Evolutionary conservation across 805 yeast genomes (phyloP).

Genomic region (Kregervanrija delftensis): DNA sequence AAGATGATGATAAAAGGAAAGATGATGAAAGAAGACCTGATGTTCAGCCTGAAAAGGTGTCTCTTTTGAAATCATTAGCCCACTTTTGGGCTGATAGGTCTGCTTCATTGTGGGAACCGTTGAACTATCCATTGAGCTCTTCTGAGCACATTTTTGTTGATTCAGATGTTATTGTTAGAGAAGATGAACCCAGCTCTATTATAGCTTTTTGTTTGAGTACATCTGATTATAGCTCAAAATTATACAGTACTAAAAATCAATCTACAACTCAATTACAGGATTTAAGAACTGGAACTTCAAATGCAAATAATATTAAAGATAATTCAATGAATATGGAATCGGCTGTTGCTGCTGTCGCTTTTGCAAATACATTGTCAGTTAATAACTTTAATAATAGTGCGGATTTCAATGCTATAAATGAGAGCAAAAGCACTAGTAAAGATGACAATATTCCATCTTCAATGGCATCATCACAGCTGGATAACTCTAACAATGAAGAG

Average conservation of each 20-base stretch:
- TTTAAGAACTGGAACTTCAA: no score
- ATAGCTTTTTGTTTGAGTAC: slow-evolving; percentile 90
- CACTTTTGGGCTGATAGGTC: slow-evolving; percentile 98
- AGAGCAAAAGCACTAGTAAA: background rate
- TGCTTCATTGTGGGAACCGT: slow-evolving; percentile 90
- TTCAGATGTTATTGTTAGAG: slow-evolving; percentile 87
- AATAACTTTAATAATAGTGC: no score
- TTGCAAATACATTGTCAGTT: background rate
- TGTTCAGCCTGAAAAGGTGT: slow-evolving; percentile 57
- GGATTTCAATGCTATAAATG: no score
- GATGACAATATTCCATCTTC: background rate
- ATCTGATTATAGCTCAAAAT: slow-evolving; percentile 56
- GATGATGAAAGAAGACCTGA: slow-evolving; percentile 11
- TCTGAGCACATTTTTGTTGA: slow-evolving; percentile 91
- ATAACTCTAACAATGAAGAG: background rate
- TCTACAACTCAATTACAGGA: background rate
- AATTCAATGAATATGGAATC: no score
- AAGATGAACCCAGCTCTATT: slow-evolving; percentile 92
- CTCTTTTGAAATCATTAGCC: slow-evolving; percentile 75
- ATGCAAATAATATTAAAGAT: no score
- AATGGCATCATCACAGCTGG: no score
- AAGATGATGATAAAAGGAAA: slow-evolving; percentile 4
- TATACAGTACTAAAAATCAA: slow-evolving; percentile 16
- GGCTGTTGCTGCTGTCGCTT: background rate
- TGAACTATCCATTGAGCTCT: slow-evolving; percentile 72